These are phyloP conservation scores for Tribonema minus DNA, from an alignment of 108 stramenopile genomes.

Conservation along the genomic window DNA sequence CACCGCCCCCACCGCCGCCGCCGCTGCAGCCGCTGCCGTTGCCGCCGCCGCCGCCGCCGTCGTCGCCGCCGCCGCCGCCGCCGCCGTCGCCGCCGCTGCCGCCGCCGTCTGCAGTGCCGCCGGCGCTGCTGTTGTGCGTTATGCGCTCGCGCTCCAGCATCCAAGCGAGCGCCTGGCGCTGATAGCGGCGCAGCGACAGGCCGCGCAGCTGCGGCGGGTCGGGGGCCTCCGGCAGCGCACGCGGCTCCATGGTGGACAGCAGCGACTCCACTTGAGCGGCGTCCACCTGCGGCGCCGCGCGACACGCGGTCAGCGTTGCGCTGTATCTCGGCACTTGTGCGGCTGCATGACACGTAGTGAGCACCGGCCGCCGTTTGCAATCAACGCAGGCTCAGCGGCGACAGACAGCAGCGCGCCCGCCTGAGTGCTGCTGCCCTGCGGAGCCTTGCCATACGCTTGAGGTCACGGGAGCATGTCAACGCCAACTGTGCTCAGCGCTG, in stretches of 20 bases:
- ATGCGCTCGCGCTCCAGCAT: slow-evolving; percentile 41
- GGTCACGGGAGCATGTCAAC: too few species aligned
- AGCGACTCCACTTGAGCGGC: not conserved
- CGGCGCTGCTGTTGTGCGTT: not conserved
- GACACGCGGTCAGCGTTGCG: not conserved
- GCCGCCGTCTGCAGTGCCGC: not conserved
- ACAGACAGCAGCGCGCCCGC: too few species aligned
- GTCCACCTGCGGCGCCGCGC: not conserved
- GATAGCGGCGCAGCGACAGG: slow-evolving; percentile 39
- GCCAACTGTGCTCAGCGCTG: too few species aligned
- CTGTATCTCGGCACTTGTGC: not conserved
- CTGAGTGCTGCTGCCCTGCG: not conserved
- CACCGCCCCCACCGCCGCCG: not conserved
- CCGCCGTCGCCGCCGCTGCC: not conserved
- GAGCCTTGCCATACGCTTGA: too few species aligned
- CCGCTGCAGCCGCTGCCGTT: not conserved
- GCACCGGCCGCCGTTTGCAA: too few species aligned
- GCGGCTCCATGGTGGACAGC: slow-evolving; percentile 1
- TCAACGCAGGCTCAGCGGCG: too few species aligned
- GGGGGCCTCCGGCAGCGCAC: slow-evolving; percentile 22
- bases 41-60: not conserved
- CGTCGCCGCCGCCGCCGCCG: not conserved
- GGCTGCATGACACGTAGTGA: too few species aligned
- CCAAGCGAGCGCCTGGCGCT: slow-evolving; percentile 48
- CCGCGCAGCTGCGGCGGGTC: slow-evolving; percentile 16